Conservation (phyloP, 1,284 basidiomycete genomes). For the Mrakiaceae sp. region DNA sequence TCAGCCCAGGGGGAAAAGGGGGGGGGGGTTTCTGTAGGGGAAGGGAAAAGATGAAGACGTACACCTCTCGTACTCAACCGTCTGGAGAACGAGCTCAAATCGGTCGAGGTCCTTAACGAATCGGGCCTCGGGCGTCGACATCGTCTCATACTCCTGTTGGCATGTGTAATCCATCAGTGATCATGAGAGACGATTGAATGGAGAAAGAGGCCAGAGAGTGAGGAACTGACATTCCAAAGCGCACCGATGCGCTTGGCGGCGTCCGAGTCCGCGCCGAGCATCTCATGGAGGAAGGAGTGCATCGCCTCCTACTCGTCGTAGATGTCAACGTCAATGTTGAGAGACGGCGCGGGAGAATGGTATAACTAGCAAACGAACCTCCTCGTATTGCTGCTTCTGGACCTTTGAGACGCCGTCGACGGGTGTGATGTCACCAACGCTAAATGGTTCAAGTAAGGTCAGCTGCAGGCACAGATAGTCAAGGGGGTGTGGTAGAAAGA, state of each 20-base stretch:
- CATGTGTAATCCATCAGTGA: neutral
- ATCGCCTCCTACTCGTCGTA: slow-evolving; percentile 62
- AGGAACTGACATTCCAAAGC: slow-evolving; percentile 58
- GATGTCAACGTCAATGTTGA: neutral
- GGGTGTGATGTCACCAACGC: slow-evolving; percentile 87
- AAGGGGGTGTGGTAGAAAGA: neutral
- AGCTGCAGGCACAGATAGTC: neutral
- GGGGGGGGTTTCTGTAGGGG: neutral
- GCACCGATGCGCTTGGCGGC: slow-evolving; percentile 64
- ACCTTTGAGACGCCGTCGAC: slow-evolving; percentile 70
- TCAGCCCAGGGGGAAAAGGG: neutral
- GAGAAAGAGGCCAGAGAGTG: neutral
- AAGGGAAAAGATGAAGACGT: slow-evolving; percentile 20
- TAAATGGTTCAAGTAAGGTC: slow-evolving; percentile 18
- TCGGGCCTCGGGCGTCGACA: slow-evolving; percentile 65
- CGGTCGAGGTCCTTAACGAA: slow-evolving; percentile 93
- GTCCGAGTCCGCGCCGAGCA: slow-evolving; percentile 63
- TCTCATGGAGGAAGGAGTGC: slow-evolving; percentile 76
- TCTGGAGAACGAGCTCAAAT: slow-evolving; percentile 74
- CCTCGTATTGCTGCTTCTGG: slow-evolving; percentile 68
- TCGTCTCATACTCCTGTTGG: slow-evolving; percentile 76
- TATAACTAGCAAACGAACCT: slow-evolving; percentile 36
- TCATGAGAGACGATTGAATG: neutral
- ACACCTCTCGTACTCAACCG: slow-evolving; percentile 43
- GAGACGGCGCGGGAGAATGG: neutral